Percentiles rank a stretch among this genome's conserved stretches.
Conservation (phyloP, 805 yeast species). For the Barnettozyma pratensis region DNA sequence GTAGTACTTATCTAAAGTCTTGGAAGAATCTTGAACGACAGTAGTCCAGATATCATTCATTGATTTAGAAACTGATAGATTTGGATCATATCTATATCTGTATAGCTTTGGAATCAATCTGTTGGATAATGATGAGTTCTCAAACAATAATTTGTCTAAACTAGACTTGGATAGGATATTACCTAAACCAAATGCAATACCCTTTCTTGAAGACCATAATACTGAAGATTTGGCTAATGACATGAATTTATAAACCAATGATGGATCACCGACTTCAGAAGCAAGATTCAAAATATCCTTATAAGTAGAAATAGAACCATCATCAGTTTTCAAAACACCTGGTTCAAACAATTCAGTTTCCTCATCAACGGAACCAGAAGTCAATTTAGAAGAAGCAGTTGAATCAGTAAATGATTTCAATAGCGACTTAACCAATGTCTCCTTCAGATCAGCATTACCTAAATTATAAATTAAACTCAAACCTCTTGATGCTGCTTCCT, state of each 20-base stretch:
- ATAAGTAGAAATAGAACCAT: conserved; percentile 85
- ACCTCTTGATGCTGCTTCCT: conserved; percentile 90
- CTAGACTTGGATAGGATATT: conserved; percentile 76
- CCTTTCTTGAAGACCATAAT: conserved; percentile 88
- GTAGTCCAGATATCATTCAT: conserved; percentile 89
- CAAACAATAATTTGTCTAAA: conserved; percentile 53
- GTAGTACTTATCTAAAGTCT: conserved; percentile 48
- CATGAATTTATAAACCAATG: conserved; percentile 91
- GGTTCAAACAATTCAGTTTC: conserved; percentile 86
- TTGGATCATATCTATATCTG: conserved; percentile 85
- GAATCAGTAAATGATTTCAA: conserved; percentile 76
- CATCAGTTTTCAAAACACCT: conserved; percentile 73
- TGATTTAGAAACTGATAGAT: conserved; percentile 61
- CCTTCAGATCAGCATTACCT: conserved; percentile 64
- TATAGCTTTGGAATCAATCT: conserved; percentile 76
- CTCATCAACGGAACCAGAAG: conserved; percentile 64
- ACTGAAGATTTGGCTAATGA: conserved; percentile 82
- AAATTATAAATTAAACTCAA: conserved; percentile 74
- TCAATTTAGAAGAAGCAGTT: conserved; percentile 35
- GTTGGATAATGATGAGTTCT: conserved; percentile 49
- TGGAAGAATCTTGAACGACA: conserved; percentile 51
- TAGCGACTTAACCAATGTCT: conserved; percentile 65
- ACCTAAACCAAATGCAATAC: conserved; percentile 91
- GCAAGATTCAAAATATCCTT: conserved; percentile 86
- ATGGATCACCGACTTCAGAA: conserved; percentile 92